These are phyloP conservation scores for Chondrus crispus DNA, from an alignment of 23 red algal species.

Conservation along the genomic window DNA sequence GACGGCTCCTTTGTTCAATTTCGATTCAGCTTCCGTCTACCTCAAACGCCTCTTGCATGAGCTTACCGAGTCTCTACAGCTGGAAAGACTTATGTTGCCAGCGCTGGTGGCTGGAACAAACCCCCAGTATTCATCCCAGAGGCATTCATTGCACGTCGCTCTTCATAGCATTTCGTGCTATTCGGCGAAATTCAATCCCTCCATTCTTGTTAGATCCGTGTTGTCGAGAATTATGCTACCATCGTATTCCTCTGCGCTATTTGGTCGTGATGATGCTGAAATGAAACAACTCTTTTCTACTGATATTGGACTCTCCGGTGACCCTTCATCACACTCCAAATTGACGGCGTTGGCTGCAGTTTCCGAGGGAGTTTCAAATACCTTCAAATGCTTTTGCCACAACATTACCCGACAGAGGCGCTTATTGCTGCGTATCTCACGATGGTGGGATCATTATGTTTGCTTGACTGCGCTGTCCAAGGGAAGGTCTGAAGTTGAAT, in stretches of 20 bases:
- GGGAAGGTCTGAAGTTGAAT: not conserved
- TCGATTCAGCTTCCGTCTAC: slow-evolving; percentile 22
- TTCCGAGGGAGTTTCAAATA: slow-evolving; percentile 1
- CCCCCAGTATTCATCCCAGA: not conserved
- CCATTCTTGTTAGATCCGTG: slow-evolving; percentile 26
- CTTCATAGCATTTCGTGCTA: slow-evolving; percentile 10
- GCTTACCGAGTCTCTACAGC: slow-evolving; percentile 4
- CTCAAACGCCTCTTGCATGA: slow-evolving; percentile 28
- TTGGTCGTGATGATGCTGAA: slow-evolving; percentile 13
- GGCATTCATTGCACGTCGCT: slow-evolving; percentile 51
- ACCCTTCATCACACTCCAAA: not conserved
- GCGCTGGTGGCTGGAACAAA: not conserved
- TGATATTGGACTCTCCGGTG: slow-evolving; percentile 9
- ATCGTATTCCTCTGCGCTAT: not conserved
- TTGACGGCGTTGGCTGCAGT: not conserved
- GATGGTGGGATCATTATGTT: slow-evolving; percentile 40
- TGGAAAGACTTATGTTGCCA: not conserved
- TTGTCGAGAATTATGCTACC: slow-evolving; percentile 58
- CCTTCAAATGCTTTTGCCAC: slow-evolving; percentile 36
- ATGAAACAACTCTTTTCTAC: slow-evolving; percentile 3
- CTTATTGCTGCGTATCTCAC: not conserved
- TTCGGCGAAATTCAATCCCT: slow-evolving; percentile 44
- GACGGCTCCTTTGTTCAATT: slow-evolving; percentile 28
- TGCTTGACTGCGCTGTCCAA: not conserved
- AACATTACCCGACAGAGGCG: slow-evolving; percentile 35